These are phyloP conservation scores for Xerocomellus dryophilus DNA, from an alignment of 768 basidiomycete genomes.

Conservation along the genomic window DNA sequence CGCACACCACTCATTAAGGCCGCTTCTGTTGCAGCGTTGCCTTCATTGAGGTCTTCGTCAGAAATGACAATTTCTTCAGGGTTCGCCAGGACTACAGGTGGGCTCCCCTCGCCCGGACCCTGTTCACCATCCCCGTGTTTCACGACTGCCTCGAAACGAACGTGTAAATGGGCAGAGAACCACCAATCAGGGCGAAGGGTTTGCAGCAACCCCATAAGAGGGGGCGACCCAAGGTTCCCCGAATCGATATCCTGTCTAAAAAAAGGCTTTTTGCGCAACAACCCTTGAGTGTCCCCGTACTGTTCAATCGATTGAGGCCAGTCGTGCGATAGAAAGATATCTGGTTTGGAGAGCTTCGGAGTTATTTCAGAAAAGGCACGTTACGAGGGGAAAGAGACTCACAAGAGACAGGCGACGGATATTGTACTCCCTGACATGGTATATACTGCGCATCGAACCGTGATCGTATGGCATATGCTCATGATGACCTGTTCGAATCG, in stretches of 20 bases:
- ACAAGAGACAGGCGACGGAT: constrained; percentile 76
- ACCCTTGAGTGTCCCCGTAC: constrained; percentile 62
- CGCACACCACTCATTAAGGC: constrained; percentile 34
- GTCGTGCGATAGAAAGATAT: constrained; percentile 92
- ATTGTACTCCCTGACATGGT: constrained; percentile 87
- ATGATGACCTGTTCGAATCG: constrained; percentile 54
- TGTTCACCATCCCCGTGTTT: constrained; percentile 36
- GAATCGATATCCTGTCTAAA: constrained; percentile 65
- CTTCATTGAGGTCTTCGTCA: constrained; percentile 31
- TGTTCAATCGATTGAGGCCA: constrained; percentile 89
- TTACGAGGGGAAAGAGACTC: constrained; percentile 16
- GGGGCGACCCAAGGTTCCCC: constrained; percentile 81
- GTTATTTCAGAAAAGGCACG: neutral
- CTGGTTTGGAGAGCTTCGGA: constrained; percentile 52
- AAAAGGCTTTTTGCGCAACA: constrained; percentile 76
- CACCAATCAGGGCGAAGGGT: constrained; percentile 80
- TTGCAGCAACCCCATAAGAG: constrained; percentile 71
- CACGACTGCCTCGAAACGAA: constrained; percentile 75
- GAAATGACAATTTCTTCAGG: constrained; percentile 43
- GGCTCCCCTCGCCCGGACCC: neutral
- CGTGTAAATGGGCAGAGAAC: constrained; percentile 92
- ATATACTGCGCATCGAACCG: constrained; percentile 73
- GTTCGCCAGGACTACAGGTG: constrained; percentile 11
- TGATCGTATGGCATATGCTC: constrained; percentile 82
- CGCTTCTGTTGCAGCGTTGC: constrained; percentile 1